Conservation (phyloP, 106 monocot species). For the Alisma plantagoaquatica region DNA sequence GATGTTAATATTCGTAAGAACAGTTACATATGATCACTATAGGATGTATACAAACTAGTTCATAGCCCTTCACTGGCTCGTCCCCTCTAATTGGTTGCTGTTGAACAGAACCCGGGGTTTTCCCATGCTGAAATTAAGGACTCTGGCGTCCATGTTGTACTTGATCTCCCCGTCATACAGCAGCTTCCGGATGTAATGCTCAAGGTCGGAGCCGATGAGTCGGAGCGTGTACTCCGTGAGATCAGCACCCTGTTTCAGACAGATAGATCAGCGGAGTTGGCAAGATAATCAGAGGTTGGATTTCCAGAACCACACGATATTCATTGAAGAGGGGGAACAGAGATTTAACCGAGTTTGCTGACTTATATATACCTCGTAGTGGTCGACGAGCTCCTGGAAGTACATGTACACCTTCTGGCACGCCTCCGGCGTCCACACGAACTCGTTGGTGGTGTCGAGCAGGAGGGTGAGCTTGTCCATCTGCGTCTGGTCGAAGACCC, state of each 20-base stretch:
- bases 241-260: slow-evolving; percentile 48
- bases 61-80: too few species aligned
- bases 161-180: slow-evolving; percentile 92
- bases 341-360: background rate
- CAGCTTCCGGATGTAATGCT: slow-evolving; percentile 88
- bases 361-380: slow-evolving; percentile 88
- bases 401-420: slow-evolving; percentile 73
- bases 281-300: background rate
- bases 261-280: background rate
- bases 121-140: slow-evolving; percentile 97
- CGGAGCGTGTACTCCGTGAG: slow-evolving; percentile 80
- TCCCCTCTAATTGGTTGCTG: slow-evolving; percentile 26
- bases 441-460: slow-evolving; percentile 76
- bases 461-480: slow-evolving; percentile 89
- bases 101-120: slow-evolving; percentile 81
- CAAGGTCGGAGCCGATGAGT: slow-evolving; percentile 81
- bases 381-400: slow-evolving; percentile 80
- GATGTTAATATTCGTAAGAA: too few species aligned
- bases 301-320: too few species aligned
- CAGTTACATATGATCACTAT: too few species aligned
- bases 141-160: slow-evolving; percentile 81
- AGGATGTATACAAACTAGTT: too few species aligned
- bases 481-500: slow-evolving; percentile 88
- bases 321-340: too few species aligned
- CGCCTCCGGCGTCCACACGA: slow-evolving; percentile 63